Percentiles rank a stretch among this genome's conserved stretches.
These are phyloP conservation scores for Pezicula radicicola DNA, from an alignment of 2,329 filamentous ascomycete genomes.

Conservation along the genomic window DNA sequence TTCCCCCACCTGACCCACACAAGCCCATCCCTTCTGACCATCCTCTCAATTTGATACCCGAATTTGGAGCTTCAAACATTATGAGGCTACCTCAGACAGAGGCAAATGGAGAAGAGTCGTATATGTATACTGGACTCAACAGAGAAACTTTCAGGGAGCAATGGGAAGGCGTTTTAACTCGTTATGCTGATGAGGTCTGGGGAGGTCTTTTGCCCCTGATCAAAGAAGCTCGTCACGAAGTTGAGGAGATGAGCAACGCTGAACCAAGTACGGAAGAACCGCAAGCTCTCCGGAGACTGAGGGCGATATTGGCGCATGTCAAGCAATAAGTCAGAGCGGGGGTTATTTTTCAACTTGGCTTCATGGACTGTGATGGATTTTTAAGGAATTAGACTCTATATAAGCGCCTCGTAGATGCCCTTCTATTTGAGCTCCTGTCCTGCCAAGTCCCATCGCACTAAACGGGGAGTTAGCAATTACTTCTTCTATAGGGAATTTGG, in stretches of 20 bases:
- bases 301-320: constrained; percentile 20
- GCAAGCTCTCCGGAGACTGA: constrained; percentile 17
- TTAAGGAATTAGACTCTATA: no score
- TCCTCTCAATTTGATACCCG: constrained; percentile 21
- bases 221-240: constrained; percentile 52
- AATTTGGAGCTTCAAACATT: constrained; percentile 3
- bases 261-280: neutral
- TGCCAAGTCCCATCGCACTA: constrained; percentile 13
- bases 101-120: constrained; percentile 21
- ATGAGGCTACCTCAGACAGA: constrained; percentile 4
- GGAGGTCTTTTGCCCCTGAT: constrained; percentile 57
- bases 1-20: constrained; percentile 17
- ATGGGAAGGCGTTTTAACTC: constrained; percentile 53
- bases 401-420: no score
- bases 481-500: no score
- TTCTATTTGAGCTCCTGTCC: constrained; percentile 22
- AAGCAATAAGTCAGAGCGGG: constrained; percentile 1
- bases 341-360: neutral
- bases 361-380: neutral
- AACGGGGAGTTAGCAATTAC: no score
- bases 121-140: constrained; percentile 6
- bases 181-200: constrained; percentile 67
- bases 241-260: constrained; percentile 37
- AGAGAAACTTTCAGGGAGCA: constrained; percentile 46
- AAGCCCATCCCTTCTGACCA: constrained; percentile 8